A percentile compares a stretch with the other conserved stretches of the same genome.
phyloP scores from a whole-genome alignment of 2,329 filamentous ascomycete genomes.

The Penicillium corylophilum region DNA sequence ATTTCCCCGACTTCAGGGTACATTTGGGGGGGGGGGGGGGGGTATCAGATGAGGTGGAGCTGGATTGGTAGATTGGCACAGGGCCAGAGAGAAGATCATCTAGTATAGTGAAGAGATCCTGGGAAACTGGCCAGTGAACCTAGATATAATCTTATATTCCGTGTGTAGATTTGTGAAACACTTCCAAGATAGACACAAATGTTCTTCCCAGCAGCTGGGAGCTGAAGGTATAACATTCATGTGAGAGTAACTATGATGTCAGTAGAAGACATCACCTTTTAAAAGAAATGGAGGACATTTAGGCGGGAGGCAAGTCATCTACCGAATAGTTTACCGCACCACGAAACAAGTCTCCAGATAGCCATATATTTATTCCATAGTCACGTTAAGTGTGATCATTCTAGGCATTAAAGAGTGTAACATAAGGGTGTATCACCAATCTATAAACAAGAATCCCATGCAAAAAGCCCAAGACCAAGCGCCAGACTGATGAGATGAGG shows the following conservation, averaged over 20 bases:
- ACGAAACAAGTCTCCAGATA: background rate
- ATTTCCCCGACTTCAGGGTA: background rate
- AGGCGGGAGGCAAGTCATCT: too few species aligned
- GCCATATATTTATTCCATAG: slow-evolving; percentile 11
- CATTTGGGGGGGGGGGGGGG: background rate
- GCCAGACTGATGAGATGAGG: slow-evolving; percentile 13
- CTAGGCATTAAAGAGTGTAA: slow-evolving; percentile 17
- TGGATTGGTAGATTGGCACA: background rate
- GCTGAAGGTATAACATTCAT: too few species aligned
- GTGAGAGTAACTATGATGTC: too few species aligned
- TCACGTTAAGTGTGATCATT: slow-evolving; percentile 20
- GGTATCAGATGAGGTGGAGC: background rate
- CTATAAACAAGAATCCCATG: slow-evolving; percentile 25
- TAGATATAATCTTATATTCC: too few species aligned
- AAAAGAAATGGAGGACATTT: too few species aligned
- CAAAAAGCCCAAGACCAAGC: slow-evolving; percentile 19
- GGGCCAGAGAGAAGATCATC: too few species aligned
- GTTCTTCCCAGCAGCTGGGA: too few species aligned
- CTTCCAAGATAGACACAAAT: background rate
- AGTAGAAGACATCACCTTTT: too few species aligned
- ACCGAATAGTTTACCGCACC: too few species aligned
- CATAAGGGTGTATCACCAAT: slow-evolving; percentile 20
- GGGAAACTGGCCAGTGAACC: too few species aligned
- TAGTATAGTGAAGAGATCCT: background rate
- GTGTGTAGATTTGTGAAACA: too few species aligned